Conservation (phyloP, 2,329 filamentous ascomycete species). For the Fusarium mangiferae region DNA sequence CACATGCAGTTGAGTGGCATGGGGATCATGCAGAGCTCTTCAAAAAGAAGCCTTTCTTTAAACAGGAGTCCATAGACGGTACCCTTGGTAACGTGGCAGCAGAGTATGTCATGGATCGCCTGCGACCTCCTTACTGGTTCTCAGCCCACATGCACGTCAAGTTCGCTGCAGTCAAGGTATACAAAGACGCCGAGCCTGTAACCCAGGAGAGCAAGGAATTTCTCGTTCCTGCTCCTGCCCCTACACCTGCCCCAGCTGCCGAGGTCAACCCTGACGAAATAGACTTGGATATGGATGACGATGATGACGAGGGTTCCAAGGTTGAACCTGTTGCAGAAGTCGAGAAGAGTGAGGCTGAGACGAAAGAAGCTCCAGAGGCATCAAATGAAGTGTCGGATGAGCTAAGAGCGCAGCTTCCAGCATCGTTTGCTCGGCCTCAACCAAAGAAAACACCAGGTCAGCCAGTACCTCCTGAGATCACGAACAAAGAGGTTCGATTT, state of each 20-base stretch:
- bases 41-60: conserved; percentile 77
- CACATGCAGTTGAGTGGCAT: conserved; percentile 80
- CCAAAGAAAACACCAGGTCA: conserved; percentile 61
- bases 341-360: not conserved
- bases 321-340: not conserved
- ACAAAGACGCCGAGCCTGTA: conserved; percentile 53
- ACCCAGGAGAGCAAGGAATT: conserved; percentile 18
- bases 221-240: not conserved
- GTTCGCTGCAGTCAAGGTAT: conserved; percentile 76
- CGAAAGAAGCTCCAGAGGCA: conserved; percentile 23
- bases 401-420: conserved; percentile 78
- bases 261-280: conserved; percentile 74
- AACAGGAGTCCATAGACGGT: conserved; percentile 78
- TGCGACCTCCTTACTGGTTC: conserved; percentile 91
- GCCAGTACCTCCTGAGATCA: conserved; percentile 76
- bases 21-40: conserved; percentile 79
- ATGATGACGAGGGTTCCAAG: conserved; percentile 48
- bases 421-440: conserved; percentile 70
- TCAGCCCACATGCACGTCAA: conserved; percentile 93
- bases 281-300: conserved; percentile 72
- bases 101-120: conserved; percentile 79
- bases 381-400: conserved; percentile 64
- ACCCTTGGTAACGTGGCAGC: conserved; percentile 84
- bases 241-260: conserved; percentile 5
- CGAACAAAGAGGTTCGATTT: conserved; percentile 83